Percentiles rank a stretch among this genome's conserved stretches.
Conservation (phyloP, 1,284 basidiomycete genomes). For the Calocybe gambosa region DNA sequence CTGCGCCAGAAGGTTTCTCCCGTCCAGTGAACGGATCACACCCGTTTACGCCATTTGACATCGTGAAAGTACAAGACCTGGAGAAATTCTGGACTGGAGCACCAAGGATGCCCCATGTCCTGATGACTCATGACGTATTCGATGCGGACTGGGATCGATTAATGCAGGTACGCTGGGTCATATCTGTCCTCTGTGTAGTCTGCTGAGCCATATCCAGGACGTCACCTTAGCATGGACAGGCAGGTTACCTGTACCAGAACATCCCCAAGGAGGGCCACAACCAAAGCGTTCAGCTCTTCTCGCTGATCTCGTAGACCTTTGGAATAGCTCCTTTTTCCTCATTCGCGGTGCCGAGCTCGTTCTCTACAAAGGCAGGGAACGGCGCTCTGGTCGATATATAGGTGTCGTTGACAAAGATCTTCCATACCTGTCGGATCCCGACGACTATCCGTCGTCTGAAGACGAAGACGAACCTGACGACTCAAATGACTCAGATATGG, state of each 20-base stretch:
- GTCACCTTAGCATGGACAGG: conserved; percentile 65
- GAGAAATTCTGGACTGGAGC: conserved; percentile 59
- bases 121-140: conserved; percentile 72
- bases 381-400: conserved; percentile 54
- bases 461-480: conserved; percentile 33
- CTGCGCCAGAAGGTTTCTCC: conserved; percentile 63
- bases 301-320: conserved; percentile 67
- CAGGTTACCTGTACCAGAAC: conserved; percentile 56
- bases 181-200: conserved; percentile 3
- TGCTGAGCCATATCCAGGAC: conserved; percentile 41
- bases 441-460: conserved; percentile 33
- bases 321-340: conserved; percentile 71
- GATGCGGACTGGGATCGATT: conserved; percentile 72
- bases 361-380: conserved; percentile 69
- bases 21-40: conserved; percentile 62
- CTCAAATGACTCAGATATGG: conserved; percentile 39
- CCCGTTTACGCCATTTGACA: conserved; percentile 62
- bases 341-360: conserved; percentile 66
- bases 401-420: conserved; percentile 51
- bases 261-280: conserved; percentile 36
- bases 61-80: conserved; percentile 68
- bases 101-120: conserved; percentile 64
- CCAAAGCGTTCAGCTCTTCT: conserved; percentile 54
- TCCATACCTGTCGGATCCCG: conserved; percentile 39
- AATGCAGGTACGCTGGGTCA: conserved; percentile 48